Evolutionary conservation across 2,329 filamentous ascomycete species (phyloP), one percentile per base, ranked within the genome.

Genomic region (Immersiporthe knoxdaviesiana): DNA sequence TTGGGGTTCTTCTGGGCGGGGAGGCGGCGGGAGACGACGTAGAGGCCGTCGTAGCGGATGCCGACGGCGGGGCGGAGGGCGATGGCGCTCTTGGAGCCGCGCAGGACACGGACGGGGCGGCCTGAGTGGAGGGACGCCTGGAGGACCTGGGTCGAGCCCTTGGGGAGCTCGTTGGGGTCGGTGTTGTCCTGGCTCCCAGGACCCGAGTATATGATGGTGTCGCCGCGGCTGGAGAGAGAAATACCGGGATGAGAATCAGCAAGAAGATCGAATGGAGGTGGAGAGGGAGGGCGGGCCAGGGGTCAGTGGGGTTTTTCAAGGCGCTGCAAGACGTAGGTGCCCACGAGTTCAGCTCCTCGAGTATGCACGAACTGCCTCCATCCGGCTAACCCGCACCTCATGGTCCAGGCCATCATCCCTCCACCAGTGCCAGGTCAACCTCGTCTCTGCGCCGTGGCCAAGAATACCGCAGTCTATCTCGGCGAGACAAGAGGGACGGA

Each of bases 31-130:
- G 68, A 67, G 16, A 79, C 73, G 1, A n/a, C n/a, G 69, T 80
- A 80, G 7, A 80, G 73, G 0, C 78, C 79, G 47, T 80, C 79
- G 70, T 80, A 80, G 0, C 79, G 75, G n/a, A 80, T 74, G 1
- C 79, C 79, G 3, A 72, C 71, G 0, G 14, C 8, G 0, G 78
- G 76, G 14, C 72, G 71, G 60, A 66, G 74, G 0, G 24, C n/a
- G 1, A 58, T 63, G 16, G 67, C 65, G 0, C 27, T 60, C 1
- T 68, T 69, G 2, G 75, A 72, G 21, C 73, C 71, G 5, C 79
- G 75, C 27, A 80, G 71, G 11, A 80, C 77, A 0, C 78, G 74
- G 8, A 80, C 73, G 1, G 73, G 74, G 2, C 65, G 58, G 10
- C 72, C 32, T 16, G 47, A 21, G 0, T 32, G 69, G 0, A 71